Evolutionary conservation across 352 stramenopile species (phyloP), one percentile per base, ranked within the genome.

Genomic region (Globisporangium alternatum): DNA sequence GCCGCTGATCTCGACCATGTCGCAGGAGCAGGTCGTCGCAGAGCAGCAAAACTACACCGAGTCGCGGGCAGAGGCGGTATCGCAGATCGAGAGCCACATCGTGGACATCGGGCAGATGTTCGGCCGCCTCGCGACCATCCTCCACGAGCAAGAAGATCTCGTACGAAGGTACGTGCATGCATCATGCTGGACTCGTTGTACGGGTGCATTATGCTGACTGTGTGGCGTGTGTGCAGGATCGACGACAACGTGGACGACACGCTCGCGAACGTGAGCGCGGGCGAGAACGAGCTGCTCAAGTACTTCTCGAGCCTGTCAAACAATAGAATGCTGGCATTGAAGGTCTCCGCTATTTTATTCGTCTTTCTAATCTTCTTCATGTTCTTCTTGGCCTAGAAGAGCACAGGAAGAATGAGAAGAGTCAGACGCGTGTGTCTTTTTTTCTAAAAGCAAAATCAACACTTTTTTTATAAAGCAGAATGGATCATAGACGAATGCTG

Each of bases 281-380:
- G 84, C 60, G 79, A 93, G 70, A 87, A 90, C 57, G 83, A 95
- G 66, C 71, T 95, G 69, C 73, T 93, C 65, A 91, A 92, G 72
- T 95, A 93, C 66, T 89, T 90, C 63, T 83, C 85, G 30, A 88
- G 81, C 63, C 78, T 95, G 53, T 92, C 82, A 59, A 95, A 92
- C 80, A 95, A 90, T 85, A 84, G 82, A 79, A 75, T 91, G 72
- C 73, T 95, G 70, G 85, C 83, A 65, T 73, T 92, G 75, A 95
- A 95, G 75, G 72, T 95, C 45, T 90, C 78, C 33, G 81, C 80
- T 75, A 91, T 95, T 74, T 90, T 95, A 79, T 89, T 95, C 63
- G 68, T 92, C 45, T 95, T 95, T 56, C 73, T 95, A 66, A 77
- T 95, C 71, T 92, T 95, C 74, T 95, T 95, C 74, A 90, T 93